These are phyloP conservation scores for Coccomyxa subellipsoidea DNA, from an alignment of 163 green algal species.

Conservation along the genomic window DNA sequence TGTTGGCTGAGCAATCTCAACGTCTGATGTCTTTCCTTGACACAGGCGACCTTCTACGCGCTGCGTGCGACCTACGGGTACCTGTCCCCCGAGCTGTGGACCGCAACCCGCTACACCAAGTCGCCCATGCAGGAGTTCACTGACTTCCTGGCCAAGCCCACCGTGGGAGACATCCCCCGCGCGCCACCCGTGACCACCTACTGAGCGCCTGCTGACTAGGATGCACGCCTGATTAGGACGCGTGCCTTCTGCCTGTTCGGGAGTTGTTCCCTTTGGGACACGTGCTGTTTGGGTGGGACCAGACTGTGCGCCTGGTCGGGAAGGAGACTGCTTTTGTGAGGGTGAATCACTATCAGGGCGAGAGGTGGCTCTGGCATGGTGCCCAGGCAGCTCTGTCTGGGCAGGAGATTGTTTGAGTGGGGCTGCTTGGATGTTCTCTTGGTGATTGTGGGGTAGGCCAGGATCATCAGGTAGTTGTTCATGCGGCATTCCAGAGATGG, in stretches of 20 bases:
- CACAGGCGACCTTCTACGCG: constrained; percentile 44
- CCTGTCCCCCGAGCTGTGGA: constrained; percentile 97
- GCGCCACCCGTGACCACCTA: not conserved
- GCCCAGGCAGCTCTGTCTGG: too few species aligned
- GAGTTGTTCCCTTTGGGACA: not conserved
- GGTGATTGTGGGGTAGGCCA: too few species aligned
- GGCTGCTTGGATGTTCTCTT: too few species aligned
- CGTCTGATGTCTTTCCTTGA: too few species aligned
- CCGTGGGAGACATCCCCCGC: constrained; percentile 17
- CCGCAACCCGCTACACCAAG: constrained; percentile 91
- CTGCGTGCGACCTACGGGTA: constrained; percentile 93
- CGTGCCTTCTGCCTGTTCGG: not conserved
- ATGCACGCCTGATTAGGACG: not conserved
- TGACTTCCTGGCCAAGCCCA: constrained; percentile 65
- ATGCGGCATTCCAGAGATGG: too few species aligned
- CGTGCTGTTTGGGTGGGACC: not conserved
- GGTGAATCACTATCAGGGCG: too few species aligned
- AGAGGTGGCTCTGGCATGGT: too few species aligned
- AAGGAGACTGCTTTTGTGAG: too few species aligned
- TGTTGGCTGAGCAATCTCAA: not conserved
- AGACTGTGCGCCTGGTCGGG: too few species aligned
- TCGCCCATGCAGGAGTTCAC: constrained; percentile 84
- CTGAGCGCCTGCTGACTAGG: not conserved
- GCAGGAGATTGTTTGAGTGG: too few species aligned
- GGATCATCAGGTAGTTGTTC: too few species aligned